Evolutionary conservation across 1,139 yeast species (phyloP).

Genomic region (Blastobotrys illinoisensis): DNA sequence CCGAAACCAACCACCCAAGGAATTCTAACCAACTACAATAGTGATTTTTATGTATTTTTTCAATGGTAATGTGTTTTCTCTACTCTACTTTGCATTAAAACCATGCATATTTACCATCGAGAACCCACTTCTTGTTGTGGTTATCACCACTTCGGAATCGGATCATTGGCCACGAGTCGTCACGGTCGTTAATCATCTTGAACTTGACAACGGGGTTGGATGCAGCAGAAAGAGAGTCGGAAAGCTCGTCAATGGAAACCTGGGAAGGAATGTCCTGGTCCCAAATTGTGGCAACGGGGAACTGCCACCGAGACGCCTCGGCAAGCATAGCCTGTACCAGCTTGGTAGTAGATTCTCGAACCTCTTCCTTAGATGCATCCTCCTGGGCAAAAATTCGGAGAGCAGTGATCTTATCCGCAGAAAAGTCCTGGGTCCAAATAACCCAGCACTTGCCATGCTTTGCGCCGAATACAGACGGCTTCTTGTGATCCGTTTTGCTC

Average conservation of each 20-base stretch:
- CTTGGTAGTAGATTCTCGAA: constrained; percentile 13
- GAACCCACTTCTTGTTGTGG: constrained; percentile 21
- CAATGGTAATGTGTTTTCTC: neutral
- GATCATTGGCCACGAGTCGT: constrained; percentile 28
- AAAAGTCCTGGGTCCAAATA: constrained; percentile 46
- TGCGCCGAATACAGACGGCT: constrained; percentile 34
- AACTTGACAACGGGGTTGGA: constrained; percentile 1
- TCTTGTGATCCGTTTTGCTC: constrained; percentile 8
- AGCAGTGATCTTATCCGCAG: constrained; percentile 33
- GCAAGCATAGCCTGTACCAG: constrained; percentile 25
- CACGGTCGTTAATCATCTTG: constrained; percentile 8
- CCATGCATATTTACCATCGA: constrained; percentile 31
- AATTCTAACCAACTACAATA: neutral
- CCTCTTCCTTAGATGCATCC: constrained; percentile 8
- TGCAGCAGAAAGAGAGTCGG: neutral
- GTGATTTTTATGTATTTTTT: too few species aligned
- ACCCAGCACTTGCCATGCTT: constrained; percentile 33
- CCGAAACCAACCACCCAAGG: neutral
- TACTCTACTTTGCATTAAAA: too few species aligned
- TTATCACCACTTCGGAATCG: constrained; percentile 14
- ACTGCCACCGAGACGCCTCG: constrained; percentile 25
- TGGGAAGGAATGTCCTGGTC: constrained; percentile 24
- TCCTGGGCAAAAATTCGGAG: constrained; percentile 24
- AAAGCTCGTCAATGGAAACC: constrained; percentile 14
- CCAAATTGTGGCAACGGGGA: constrained; percentile 24